Percentiles rank a stretch among this genome's conserved stretches.
Evolutionary conservation across 164 flowering plant genomes (phyloP).

Genomic region (Berberis thunbergii): DNA sequence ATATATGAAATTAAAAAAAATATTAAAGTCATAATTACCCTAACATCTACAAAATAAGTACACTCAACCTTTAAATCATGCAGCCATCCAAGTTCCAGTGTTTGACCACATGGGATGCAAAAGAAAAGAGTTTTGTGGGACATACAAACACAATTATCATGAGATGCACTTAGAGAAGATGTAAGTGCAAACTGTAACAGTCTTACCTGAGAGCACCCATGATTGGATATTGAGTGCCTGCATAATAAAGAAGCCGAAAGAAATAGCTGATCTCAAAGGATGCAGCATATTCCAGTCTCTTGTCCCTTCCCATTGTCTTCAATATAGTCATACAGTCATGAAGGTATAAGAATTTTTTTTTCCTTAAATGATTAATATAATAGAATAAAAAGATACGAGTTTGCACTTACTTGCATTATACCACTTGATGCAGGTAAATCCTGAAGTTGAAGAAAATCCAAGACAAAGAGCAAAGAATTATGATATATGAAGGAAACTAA

Average conservation of each 20-base stretch:
- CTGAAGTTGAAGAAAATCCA: constrained; percentile 28
- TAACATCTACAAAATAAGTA: too few species aligned
- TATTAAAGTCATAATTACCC: too few species aligned
- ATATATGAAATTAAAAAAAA: too few species aligned
- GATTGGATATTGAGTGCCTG: constrained; percentile 93
- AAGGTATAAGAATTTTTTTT: neutral
- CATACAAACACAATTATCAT: too few species aligned
- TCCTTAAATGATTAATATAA: neutral
- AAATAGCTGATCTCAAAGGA: constrained; percentile 71
- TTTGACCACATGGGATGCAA: too few species aligned
- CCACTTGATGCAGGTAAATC: constrained; percentile 95
- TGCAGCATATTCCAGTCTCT: constrained; percentile 90
- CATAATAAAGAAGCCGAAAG: constrained; percentile 89
- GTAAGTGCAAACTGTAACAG: neutral
- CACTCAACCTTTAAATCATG: too few species aligned
- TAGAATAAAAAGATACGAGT: neutral
- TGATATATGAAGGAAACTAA: neutral
- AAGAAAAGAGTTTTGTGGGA: too few species aligned
- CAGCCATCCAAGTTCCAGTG: too few species aligned
- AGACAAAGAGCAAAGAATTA: neutral
- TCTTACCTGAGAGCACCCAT: constrained; percentile 94
- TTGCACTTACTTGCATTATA: constrained; percentile 81
- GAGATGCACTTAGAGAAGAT: neutral
- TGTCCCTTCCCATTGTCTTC: constrained; percentile 92
- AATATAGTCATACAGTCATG: constrained; percentile 8